A percentile compares a stretch with the other conserved stretches of the same genome.
Evolutionary conservation across 2,329 filamentous ascomycete genomes (phyloP).

Genomic region (Aspergillus brasiliensis): DNA sequence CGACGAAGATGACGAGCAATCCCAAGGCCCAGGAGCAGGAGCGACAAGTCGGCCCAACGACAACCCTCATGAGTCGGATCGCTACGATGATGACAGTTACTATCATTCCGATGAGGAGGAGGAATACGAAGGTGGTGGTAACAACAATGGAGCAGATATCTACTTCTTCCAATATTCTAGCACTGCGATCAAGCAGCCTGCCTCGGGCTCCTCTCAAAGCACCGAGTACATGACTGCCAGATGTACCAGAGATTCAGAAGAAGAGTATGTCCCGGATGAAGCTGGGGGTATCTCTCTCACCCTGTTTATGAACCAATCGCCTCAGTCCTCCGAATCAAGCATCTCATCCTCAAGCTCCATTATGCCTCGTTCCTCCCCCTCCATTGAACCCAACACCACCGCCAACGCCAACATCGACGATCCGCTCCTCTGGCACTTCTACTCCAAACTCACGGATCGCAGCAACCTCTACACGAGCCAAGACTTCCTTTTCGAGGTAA

Average conservation of each 20-base stretch:
- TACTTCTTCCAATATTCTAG: too few species aligned
- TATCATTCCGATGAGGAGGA: not conserved
- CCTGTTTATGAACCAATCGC: too few species aligned
- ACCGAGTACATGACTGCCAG: conserved; percentile 11
- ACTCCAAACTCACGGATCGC: conserved; percentile 26
- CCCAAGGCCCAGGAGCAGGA: too few species aligned
- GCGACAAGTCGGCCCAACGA: too few species aligned
- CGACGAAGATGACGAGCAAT: too few species aligned
- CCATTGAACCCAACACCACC: not conserved
- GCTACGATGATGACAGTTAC: too few species aligned
- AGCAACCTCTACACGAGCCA: conserved; percentile 24
- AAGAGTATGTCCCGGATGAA: not conserved
- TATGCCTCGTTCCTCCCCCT: not conserved
- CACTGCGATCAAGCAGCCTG: too few species aligned
- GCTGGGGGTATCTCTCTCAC: not conserved
- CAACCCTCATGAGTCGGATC: too few species aligned
- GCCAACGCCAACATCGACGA: conserved; percentile 4
- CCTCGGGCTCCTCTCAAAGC: too few species aligned
- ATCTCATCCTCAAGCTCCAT: too few species aligned
- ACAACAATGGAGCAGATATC: not conserved
- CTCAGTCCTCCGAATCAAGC: too few species aligned
- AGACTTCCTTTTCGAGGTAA: conserved; percentile 30
- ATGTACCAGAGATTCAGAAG: not conserved
- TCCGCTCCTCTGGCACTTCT: conserved; percentile 29
- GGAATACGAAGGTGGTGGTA: not conserved